phyloP scores from a whole-genome alignment of 306 rosid species.

The Phaseolus lunatus region DNA sequence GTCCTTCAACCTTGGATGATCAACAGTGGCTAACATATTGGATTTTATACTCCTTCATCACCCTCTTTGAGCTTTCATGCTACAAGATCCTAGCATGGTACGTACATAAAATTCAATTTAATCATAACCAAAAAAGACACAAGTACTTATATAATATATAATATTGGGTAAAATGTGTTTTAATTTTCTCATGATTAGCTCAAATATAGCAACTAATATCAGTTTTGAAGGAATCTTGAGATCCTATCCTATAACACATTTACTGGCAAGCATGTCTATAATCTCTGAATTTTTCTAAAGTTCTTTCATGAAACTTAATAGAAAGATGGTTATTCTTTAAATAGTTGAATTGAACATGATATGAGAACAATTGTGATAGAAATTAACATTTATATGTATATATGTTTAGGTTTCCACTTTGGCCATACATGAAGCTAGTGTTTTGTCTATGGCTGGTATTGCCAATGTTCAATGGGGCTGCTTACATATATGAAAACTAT shows the following conservation, averaged over 20 bases:
- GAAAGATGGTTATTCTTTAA: not conserved
- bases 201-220: not conserved
- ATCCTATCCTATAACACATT: not conserved
- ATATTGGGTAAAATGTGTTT: not conserved
- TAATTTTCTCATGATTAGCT: not conserved
- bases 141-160: too few species aligned
- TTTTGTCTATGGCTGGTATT: slow-evolving; percentile 80
- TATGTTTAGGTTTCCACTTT: slow-evolving; percentile 63
- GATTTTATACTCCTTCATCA: slow-evolving; percentile 73
- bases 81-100: slow-evolving; percentile 72
- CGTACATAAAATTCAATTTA: not conserved
- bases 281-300: not conserved
- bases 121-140: not conserved
- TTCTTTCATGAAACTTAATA: not conserved
- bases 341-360: not conserved
- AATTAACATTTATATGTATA: not conserved
- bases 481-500: slow-evolving; percentile 60
- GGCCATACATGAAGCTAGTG: slow-evolving; percentile 75
- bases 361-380: not conserved
- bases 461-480: slow-evolving; percentile 83
- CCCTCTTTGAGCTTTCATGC: slow-evolving; percentile 73
- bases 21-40: slow-evolving; percentile 90
- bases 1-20: slow-evolving; percentile 75
- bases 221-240: not conserved
- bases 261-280: not conserved